Percentiles rank a stretch among this genome's conserved stretches.
Conservation (phyloP, 176 grass and related monocot species). For the Bolboschoenus planiculmis region DNA sequence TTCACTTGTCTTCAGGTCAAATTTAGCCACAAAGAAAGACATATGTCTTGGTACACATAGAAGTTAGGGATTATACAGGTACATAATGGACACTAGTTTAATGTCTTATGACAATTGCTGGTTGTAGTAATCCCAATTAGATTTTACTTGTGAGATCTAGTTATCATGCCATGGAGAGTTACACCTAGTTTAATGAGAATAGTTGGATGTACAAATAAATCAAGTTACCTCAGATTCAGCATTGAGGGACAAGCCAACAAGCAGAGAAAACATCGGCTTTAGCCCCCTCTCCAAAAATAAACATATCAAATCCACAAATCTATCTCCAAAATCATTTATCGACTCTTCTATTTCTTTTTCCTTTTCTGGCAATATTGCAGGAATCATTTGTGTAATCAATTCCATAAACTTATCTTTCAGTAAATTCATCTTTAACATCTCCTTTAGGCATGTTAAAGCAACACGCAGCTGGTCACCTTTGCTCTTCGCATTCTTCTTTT, state of each 20-base stretch:
- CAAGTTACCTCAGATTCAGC: conserved; percentile 70
- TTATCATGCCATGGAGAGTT: neutral
- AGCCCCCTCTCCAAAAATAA: conserved; percentile 30
- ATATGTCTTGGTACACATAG: neutral
- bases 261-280: conserved; percentile 47
- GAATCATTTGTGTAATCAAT: conserved; percentile 12
- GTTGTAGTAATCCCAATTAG: neutral
- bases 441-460: conserved; percentile 52
- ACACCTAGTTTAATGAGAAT: neutral
- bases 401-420: conserved; percentile 29
- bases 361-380: neutral
- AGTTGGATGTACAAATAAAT: neutral
- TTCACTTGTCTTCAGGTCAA: neutral
- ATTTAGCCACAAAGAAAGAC: neutral
- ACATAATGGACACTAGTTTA: neutral
- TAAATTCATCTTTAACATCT: conserved; percentile 50
- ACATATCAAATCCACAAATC: conserved; percentile 41
- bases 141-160: neutral
- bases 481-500: conserved; percentile 48
- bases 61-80: neutral
- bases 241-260: conserved; percentile 53
- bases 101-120: neutral
- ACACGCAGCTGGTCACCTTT: conserved; percentile 55
- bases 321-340: conserved; percentile 14
- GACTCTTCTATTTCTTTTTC: conserved; percentile 1